Percentiles rank a stretch among this genome's conserved stretches.
phyloP scores from a whole-genome alignment of 305 asterid genomes.

The Fraxinus sp. region DNA sequence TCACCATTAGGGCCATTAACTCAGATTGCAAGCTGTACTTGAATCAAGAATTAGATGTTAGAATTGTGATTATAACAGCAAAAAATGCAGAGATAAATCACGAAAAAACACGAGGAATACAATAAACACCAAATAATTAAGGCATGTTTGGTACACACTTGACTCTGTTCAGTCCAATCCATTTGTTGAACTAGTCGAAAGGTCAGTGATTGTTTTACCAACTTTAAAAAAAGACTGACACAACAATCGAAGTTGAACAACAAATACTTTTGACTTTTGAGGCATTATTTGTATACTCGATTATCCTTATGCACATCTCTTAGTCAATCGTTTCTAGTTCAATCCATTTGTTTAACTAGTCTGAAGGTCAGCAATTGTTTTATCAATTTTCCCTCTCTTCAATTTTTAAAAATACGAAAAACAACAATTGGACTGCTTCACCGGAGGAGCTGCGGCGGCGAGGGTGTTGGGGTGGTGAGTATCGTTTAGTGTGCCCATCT shows the following conservation, averaged over 20 bases:
- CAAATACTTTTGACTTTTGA: background rate
- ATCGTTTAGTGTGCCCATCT: constrained; percentile 42
- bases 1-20: constrained; percentile 88
- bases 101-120: too few species aligned
- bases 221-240: background rate
- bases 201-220: too few species aligned
- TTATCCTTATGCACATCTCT: background rate
- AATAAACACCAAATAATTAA: background rate
- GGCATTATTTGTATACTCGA: background rate
- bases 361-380: background rate
- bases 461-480: constrained; percentile 42
- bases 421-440: constrained; percentile 41
- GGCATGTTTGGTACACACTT: background rate
- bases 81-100: background rate
- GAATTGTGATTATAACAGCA: background rate
- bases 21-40: constrained; percentile 79
- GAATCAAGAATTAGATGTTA: background rate
- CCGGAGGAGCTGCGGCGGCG: constrained; percentile 24
- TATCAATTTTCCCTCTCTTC: background rate
- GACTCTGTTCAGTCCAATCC: too few species aligned
- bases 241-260: background rate
- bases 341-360: background rate
- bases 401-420: background rate
- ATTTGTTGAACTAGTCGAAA: background rate
- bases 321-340: background rate